Evolutionary conservation across 768 basidiomycete species (phyloP).

Genomic region (Royoungia palumana): DNA sequence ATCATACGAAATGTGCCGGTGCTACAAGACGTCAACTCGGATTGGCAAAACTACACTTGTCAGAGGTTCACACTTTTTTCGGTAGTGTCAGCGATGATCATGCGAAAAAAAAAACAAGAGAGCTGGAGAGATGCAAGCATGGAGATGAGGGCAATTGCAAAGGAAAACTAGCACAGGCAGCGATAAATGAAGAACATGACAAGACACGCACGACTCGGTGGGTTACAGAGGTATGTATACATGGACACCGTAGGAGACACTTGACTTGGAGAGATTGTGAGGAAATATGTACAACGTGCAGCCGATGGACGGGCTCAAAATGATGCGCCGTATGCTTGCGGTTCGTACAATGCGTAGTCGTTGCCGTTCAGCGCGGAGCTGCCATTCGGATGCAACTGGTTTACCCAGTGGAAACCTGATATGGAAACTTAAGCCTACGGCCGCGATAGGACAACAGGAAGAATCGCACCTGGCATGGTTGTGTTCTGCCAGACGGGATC

Average conservation of each 20-base stretch:
- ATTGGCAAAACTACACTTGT: no score
- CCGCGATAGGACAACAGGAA: background rate
- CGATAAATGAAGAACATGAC: background rate
- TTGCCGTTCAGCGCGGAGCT: constrained; percentile 18
- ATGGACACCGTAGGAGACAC: background rate
- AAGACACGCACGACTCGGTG: background rate
- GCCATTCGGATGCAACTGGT: constrained; percentile 22
- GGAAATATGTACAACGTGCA: background rate
- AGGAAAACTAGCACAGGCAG: background rate
- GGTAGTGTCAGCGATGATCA: no score
- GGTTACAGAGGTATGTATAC: background rate
- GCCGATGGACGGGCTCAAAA: background rate
- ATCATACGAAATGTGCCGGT: no score
- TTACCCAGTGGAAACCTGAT: constrained; percentile 37
- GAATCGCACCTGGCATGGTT: constrained; percentile 48
- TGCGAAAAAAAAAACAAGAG: no score
- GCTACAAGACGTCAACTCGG: no score
- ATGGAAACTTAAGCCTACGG: background rate
- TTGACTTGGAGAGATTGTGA: background rate
- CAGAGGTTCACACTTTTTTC: no score
- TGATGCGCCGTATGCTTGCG: constrained; percentile 14
- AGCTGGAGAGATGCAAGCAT: background rate
- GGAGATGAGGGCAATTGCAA: background rate
- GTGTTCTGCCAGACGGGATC: constrained; percentile 58
- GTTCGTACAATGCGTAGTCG: constrained; percentile 28